phyloP scores from a whole-genome alignment of 2,329 filamentous ascomycete species.

The Cercospora zeina region DNA sequence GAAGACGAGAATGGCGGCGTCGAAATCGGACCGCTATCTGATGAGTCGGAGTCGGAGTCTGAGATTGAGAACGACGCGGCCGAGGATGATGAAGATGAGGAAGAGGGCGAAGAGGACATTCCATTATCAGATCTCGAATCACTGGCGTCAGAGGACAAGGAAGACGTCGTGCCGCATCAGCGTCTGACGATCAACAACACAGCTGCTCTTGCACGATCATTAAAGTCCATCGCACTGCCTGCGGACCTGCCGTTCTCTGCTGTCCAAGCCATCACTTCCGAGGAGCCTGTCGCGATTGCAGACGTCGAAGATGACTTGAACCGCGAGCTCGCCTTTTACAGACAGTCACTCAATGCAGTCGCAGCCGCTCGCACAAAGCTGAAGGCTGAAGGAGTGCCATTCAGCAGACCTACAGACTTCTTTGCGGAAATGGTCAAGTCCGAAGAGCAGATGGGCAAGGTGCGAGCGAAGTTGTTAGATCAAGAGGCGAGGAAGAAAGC shows the following conservation, averaged over 20 bases:
- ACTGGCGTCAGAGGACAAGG: slow-evolving; percentile 73
- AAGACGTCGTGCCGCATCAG: slow-evolving; percentile 85
- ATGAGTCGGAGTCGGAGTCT: slow-evolving; percentile 43
- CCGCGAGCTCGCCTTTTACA: slow-evolving; percentile 91
- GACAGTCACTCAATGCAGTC: slow-evolving; percentile 79
- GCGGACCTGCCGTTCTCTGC: slow-evolving; percentile 74
- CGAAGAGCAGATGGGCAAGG: slow-evolving; percentile 96
- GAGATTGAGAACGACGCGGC: slow-evolving; percentile 39
- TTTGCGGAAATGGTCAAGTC: slow-evolving; percentile 99
- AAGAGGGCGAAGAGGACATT: slow-evolving; percentile 69
- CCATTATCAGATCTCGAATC: slow-evolving; percentile 85
- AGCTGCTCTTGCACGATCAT: slow-evolving; percentile 73
- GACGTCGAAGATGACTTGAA: slow-evolving; percentile 89
- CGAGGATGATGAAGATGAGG: slow-evolving; percentile 46
- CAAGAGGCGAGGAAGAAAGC: slow-evolving; percentile 92
- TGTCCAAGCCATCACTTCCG: slow-evolving; percentile 74
- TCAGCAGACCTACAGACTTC: slow-evolving; percentile 88
- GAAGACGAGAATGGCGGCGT: slow-evolving; percentile 47
- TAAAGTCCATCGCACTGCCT: slow-evolving; percentile 75
- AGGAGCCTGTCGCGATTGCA: slow-evolving; percentile 68
- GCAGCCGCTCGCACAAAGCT: slow-evolving; percentile 71
- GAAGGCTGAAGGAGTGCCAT: slow-evolving; percentile 78
- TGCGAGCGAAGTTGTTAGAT: slow-evolving; percentile 89
- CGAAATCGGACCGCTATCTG: slow-evolving; percentile 36
- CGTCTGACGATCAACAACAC: slow-evolving; percentile 98